These are phyloP conservation scores for Herpetospermum pedunculosum DNA, from an alignment of 306 rosid species.

Conservation along the genomic window DNA sequence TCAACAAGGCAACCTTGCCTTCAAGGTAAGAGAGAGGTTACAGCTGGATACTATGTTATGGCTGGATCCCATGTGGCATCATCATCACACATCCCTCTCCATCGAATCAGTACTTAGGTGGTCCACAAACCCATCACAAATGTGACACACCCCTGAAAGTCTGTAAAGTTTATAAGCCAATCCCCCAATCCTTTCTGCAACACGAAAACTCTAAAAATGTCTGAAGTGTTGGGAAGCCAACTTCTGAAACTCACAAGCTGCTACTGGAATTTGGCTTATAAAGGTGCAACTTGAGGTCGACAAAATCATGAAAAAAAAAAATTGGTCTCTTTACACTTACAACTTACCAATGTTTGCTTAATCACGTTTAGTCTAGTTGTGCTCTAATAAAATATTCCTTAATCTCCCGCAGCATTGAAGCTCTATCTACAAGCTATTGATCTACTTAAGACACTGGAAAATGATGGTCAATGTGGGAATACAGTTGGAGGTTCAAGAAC, in stretches of 20 bases:
- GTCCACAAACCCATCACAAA: not conserved
- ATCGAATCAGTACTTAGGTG: not conserved
- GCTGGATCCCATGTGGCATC: not conserved
- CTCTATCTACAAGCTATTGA: not conserved
- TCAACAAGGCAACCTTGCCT: not conserved
- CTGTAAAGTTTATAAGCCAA: not conserved
- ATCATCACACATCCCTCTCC: not conserved
- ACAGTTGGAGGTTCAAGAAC: too few relatives aligned
- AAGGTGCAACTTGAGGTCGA: not conserved
- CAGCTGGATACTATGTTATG: not conserved
- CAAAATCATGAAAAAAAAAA: not conserved
- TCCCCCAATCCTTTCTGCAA: not conserved
- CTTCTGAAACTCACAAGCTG: not conserved
- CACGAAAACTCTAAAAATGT: not conserved
- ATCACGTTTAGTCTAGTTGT: not conserved
- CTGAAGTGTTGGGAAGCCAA: not conserved
- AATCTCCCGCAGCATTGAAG: not conserved
- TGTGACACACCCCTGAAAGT: not conserved
- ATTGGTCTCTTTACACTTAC: not conserved
- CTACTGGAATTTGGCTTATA: not conserved
- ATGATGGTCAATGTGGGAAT: too few relatives aligned
- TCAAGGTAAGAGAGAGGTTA: not conserved
- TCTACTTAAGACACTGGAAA: too few relatives aligned
- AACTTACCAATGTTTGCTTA: not conserved
- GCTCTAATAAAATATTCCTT: not conserved